Base-by-base conservation (phyloP, 768 basidiomycete species). In the Coprinellus aureogranulatus region DNA sequence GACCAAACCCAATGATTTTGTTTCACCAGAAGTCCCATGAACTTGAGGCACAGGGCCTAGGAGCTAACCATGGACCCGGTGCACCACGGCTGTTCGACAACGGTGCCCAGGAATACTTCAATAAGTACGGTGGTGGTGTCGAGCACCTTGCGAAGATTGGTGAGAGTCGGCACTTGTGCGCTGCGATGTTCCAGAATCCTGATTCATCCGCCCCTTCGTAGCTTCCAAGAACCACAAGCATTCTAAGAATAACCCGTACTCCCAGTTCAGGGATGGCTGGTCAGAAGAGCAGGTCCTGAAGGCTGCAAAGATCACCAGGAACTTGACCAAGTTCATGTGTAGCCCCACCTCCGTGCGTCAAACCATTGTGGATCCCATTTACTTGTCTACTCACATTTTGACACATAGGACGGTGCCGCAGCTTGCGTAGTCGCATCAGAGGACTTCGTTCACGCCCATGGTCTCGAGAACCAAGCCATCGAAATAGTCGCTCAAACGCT, bases 181-280 rank as follows among this genome's bases (percentile, higher is more conserved):
- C 14, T 34, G 34, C 6, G 14, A 6, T 14, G 34, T 34, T 34
- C 34, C n/a, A n/a, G n/a, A n/a, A n/a, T n/a, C 14, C 34, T 34
- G 6, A 34, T 34, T 14, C 8, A 34, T 6, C 6, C 34, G 8
- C 6, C 27, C 9, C 22, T 53, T 10, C 30, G 1, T 57, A 90
- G 90, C 89, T 27, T 83, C 88, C 22, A 93, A 94, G 77, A 92
- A 91, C 63, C 91, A 93, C 67, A 83, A 79, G 57, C 91, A 94
- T 68, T 89, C 89, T 0, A 67, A 86, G 55, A 88, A 88, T 55
- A 93, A 94, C 62, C 90, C 90, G 0, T 94, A 94, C 63, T 87
- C 89, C 0, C 92, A 94, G 67, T 94, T 94, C 70, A 81, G 85
- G 4, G 81, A 87, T 63, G 88, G 88, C 4, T 91, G 89, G 87